Percentiles rank a stretch among this genome's conserved stretches.
Evolutionary conservation across 164 flowering plant species (phyloP).

Genomic region (Cinnamomum chago): DNA sequence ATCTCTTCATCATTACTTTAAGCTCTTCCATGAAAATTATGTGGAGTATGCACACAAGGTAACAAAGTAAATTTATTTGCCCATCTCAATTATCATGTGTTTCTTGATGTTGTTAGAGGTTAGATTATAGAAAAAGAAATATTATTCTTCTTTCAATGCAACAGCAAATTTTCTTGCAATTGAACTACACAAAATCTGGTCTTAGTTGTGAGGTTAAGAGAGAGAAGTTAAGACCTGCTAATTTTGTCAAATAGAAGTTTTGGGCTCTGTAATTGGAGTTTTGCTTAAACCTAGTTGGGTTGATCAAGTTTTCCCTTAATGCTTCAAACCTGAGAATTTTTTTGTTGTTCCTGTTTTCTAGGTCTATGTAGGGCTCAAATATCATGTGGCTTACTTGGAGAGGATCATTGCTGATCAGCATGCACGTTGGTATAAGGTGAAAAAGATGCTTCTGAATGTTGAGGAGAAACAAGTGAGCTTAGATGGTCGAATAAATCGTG

Average conservation of each 20-base stretch:
- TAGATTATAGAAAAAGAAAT: background rate
- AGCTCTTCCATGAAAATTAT: constrained; percentile 87
- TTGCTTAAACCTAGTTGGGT: background rate
- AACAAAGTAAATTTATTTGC: constrained; percentile 5
- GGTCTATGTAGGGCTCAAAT: constrained; percentile 87
- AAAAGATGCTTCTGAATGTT: constrained; percentile 48
- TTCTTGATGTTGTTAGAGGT: background rate
- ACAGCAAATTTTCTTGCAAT: background rate
- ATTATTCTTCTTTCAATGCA: background rate
- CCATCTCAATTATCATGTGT: background rate
- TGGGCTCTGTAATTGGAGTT: background rate
- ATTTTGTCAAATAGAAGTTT: background rate
- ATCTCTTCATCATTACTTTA: constrained; percentile 79
- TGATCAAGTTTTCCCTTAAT: background rate
- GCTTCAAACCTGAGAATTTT: too few relatives aligned
- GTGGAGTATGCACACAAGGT: constrained; percentile 99
- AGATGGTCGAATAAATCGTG: constrained; percentile 48
- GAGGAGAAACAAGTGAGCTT: constrained; percentile 61
- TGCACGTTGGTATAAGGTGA: constrained; percentile 50
- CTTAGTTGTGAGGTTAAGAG: background rate
- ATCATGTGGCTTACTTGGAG: constrained; percentile 71
- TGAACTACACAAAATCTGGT: background rate
- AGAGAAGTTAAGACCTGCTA: background rate
- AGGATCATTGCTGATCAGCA: constrained; percentile 61
- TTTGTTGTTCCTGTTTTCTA: constrained; percentile 16